These are phyloP conservation scores for Coemansia sp. DNA, from an alignment of 192 early-diverging fungal genomes.

Conservation along the genomic window DNA sequence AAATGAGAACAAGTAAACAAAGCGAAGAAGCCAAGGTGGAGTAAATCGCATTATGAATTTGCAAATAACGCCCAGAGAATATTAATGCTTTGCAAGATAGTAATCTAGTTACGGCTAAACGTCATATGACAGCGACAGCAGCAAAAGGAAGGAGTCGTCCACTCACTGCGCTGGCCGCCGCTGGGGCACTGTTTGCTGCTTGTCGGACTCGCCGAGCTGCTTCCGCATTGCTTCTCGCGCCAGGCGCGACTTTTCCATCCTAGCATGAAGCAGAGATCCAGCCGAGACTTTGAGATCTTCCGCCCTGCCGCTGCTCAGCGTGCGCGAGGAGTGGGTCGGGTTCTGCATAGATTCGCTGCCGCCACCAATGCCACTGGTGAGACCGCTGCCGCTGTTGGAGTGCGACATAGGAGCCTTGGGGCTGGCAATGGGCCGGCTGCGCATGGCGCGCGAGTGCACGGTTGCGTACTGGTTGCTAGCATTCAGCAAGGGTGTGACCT, in stretches of 20 bases:
- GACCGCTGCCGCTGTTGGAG: not conserved
- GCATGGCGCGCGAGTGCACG: slow-evolving; percentile 38
- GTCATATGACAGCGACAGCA: not conserved
- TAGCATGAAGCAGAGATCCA: slow-evolving; percentile 26
- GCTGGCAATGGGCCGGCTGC: slow-evolving; percentile 41
- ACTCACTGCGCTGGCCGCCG: slow-evolving; percentile 15
- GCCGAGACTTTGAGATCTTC: slow-evolving; percentile 15
- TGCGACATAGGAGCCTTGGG: slow-evolving; percentile 26
- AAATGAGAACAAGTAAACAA: not conserved
- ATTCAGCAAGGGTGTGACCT: slow-evolving; percentile 72
- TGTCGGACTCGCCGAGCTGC: slow-evolving; percentile 17
- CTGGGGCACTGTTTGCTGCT: slow-evolving; percentile 43
- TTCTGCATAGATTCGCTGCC: slow-evolving; percentile 13
- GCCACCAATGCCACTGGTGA: too few species aligned
- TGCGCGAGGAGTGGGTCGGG: slow-evolving; percentile 18
- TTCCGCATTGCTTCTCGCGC: slow-evolving; percentile 32
- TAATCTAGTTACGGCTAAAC: not conserved
- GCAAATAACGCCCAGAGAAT: not conserved
- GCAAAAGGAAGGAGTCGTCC: not conserved
- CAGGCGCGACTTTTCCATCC: slow-evolving; percentile 29
- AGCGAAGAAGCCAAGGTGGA: too few species aligned
- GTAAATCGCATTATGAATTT: too few species aligned
- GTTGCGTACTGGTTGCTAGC: slow-evolving; percentile 45
- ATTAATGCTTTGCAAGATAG: not conserved
- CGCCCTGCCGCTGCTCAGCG: slow-evolving; percentile 1